Conservation (phyloP, 441 rosid genomes). For the Arabidopsis lyrata region DNA sequence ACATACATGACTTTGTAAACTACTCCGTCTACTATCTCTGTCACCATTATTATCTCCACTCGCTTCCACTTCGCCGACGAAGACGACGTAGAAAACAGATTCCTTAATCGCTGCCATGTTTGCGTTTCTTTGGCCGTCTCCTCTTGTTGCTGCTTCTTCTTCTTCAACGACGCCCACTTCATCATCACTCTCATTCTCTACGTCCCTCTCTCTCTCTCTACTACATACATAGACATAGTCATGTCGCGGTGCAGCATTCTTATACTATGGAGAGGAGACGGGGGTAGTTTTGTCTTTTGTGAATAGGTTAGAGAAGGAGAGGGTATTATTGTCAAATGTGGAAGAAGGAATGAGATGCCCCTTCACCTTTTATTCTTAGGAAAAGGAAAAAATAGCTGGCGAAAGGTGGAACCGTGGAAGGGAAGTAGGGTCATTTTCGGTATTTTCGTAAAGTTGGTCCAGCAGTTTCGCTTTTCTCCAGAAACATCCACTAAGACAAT, state of each 20-base stretch:
- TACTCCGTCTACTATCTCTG: constrained; percentile 54
- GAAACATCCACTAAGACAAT: constrained; percentile 29
- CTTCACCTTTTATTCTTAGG: constrained; percentile 13
- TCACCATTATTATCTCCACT: constrained; percentile 46
- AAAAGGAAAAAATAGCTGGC: constrained; percentile 38
- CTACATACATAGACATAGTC: not conserved
- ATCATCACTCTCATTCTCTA: constrained; percentile 30
- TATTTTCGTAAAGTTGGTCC: constrained; percentile 7
- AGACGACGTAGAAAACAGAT: constrained; percentile 50
- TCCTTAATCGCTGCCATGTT: constrained; percentile 43
- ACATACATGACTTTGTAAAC: constrained; percentile 62
- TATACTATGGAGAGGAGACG: constrained; percentile 23
- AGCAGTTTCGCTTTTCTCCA: constrained; percentile 32
- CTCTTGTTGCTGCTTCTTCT: constrained; percentile 35
- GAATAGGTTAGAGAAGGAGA: constrained; percentile 5
- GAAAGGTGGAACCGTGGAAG: constrained; percentile 25
- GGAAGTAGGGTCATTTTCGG: constrained; percentile 33
- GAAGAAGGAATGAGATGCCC: constrained; percentile 37
- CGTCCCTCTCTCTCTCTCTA: constrained; percentile 6
- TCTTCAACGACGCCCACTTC: constrained; percentile 37
- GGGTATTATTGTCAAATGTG: constrained; percentile 27
- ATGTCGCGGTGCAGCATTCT: constrained; percentile 12
- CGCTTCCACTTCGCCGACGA: constrained; percentile 52
- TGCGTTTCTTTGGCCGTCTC: constrained; percentile 49
- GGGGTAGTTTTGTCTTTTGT: constrained; percentile 16